Evolutionary conservation across 768 basidiomycete species (phyloP), one percentile per base, ranked within the genome.

Genomic region (Mycena albidolilacea): DNA sequence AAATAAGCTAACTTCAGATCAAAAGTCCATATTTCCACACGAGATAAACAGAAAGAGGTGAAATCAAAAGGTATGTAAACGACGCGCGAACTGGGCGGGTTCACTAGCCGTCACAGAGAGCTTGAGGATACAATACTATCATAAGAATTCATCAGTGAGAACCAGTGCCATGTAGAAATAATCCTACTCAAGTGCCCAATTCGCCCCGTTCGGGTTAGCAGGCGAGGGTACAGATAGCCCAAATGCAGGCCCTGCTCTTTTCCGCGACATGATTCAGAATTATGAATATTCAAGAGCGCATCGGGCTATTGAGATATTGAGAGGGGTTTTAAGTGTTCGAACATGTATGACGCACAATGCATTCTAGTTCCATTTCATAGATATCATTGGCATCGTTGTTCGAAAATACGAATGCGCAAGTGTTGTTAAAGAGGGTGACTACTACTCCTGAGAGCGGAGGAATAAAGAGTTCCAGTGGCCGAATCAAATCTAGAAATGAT

Each of bases 241-340:
- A 48, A 48, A 48, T 48, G 46, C 46, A 48, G 46, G 15, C 46
- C 46, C 46, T 48, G 46, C 46, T 48, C 17, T 48, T 48, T 48
- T 48, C 46, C 46, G 46, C 46, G 46, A 48, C 46, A 48, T 48
- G 46, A 48, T 48, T 48, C 46, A 48, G 46, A 48, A 48, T 48
- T 48, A 7, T 48, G 46, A 48, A 48, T 48, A 19, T 48, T 48
- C 15, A 48, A 48, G 46, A 48, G 46, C 15, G 46, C 46, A 48
- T 48, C 46, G 46, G 46, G 46, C 46, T 48, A 48, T 48, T 48
- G 46, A 48, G 46, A 48, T 5, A 48, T 48, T 48, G 46, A 48
- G 46, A 48, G 46, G 46, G 46, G 46, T 48, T 48, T 48, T 19
- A 48, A 48, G 46, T 48, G 46, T 48, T 48, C 17, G 46, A 48